Conservation (phyloP, 805 yeast species). For the Candida alai region DNA sequence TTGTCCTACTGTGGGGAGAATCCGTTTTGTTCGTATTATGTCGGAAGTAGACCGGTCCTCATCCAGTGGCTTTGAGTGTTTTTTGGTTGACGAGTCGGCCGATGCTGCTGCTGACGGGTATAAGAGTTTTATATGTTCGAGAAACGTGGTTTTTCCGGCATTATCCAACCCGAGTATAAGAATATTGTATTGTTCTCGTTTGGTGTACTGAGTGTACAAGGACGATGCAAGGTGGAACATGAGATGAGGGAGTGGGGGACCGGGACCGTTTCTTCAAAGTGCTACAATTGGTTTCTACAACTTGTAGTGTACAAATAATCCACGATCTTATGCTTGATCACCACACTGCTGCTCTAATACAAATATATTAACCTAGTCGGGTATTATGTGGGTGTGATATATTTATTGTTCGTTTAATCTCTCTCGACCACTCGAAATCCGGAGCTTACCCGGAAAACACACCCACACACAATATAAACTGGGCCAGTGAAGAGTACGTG, state of each 20-base stretch:
- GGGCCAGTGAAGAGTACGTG: too few relatives aligned
- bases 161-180: constrained; percentile 88
- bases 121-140: constrained; percentile 38
- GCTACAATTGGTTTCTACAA: constrained; percentile 7
- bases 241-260: background rate
- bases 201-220: constrained; percentile 41
- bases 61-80: constrained; percentile 1
- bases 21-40: constrained; percentile 47
- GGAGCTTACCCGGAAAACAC: too few relatives aligned
- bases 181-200: constrained; percentile 43
- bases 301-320: too few relatives aligned
- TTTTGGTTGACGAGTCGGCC: constrained; percentile 10
- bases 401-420: too few relatives aligned
- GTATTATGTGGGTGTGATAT: too few relatives aligned
- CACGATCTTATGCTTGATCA: too few relatives aligned
- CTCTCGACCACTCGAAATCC: too few relatives aligned
- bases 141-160: constrained; percentile 80
- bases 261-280: constrained; percentile 4
- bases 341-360: too few relatives aligned
- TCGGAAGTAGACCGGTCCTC: constrained; percentile 17
- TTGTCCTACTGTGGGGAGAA: constrained; percentile 94
- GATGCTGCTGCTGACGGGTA: constrained; percentile 26
- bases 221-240: constrained; percentile 46
- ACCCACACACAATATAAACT: too few relatives aligned
- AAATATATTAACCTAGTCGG: too few relatives aligned